phyloP scores from a whole-genome alignment of 768 basidiomycete species.

The Lactarius pseudohatsudake region DNA sequence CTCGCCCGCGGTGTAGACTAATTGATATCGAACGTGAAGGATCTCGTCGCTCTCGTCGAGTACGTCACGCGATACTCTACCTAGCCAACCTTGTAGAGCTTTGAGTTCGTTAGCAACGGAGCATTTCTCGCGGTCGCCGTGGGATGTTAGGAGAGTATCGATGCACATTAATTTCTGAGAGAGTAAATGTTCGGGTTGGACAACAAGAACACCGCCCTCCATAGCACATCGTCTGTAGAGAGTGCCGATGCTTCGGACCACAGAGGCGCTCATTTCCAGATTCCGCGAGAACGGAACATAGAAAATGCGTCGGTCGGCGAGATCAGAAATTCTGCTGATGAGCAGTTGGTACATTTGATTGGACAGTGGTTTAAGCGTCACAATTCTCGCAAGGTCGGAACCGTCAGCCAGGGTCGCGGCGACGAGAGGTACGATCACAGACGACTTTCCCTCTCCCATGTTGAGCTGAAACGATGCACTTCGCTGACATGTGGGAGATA shows the following conservation, averaged over 20 bases:
- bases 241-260: constrained; percentile 30
- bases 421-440: constrained; percentile 51
- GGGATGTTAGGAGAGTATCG: constrained; percentile 35
- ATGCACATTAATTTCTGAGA: constrained; percentile 50
- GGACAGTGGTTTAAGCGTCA: constrained; percentile 48
- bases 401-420: constrained; percentile 44
- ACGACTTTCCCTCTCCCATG: constrained; percentile 60
- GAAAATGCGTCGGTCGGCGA: constrained; percentile 47
- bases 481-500: constrained; percentile 36
- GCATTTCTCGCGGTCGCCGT: constrained; percentile 26
- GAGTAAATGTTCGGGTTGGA: constrained; percentile 55
- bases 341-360: constrained; percentile 50
- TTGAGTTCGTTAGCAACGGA: constrained; percentile 46
- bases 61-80: no score
- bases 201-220: constrained; percentile 44
- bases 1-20: no score
- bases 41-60: no score
- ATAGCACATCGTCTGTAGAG: constrained; percentile 42
- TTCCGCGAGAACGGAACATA: constrained; percentile 51
- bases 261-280: constrained; percentile 30
- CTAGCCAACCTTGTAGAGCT: background rate
- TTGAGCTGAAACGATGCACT: constrained; percentile 53
- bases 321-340: constrained; percentile 41
- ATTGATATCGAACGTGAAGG: no score
- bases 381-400: constrained; percentile 44